phyloP scores from a whole-genome alignment of 1,284 basidiomycete species.

The Irpex sp. region DNA sequence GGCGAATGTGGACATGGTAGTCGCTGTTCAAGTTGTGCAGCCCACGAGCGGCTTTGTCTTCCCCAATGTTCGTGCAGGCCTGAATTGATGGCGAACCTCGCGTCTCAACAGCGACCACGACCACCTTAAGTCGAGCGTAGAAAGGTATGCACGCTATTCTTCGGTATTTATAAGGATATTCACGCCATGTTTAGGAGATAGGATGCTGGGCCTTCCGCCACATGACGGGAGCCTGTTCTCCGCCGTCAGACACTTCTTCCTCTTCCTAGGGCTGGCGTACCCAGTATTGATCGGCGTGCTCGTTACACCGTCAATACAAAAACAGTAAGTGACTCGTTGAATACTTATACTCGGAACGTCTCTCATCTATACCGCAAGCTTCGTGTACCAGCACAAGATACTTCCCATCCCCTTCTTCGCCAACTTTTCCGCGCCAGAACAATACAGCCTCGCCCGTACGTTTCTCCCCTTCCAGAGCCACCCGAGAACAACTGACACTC shows the following conservation, averaged over 20 bases:
- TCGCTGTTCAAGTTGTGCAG: too few relatives aligned
- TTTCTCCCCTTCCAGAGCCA: conserved; percentile 14
- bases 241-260: conserved; percentile 30
- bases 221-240: conserved; percentile 20
- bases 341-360: background rate
- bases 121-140: too few relatives aligned
- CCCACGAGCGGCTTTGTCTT: too few relatives aligned
- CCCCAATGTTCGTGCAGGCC: too few relatives aligned
- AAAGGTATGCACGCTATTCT: too few relatives aligned
- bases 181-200: too few relatives aligned
- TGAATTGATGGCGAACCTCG: too few relatives aligned
- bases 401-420: conserved; percentile 60
- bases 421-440: conserved; percentile 63
- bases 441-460: conserved; percentile 80
- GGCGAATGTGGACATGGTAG: too few relatives aligned
- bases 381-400: conserved; percentile 57
- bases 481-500: too few relatives aligned
- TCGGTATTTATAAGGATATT: too few relatives aligned
- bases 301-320: conserved; percentile 61
- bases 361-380: background rate
- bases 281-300: conserved; percentile 48
- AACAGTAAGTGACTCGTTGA: conserved; percentile 49
- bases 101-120: too few relatives aligned
- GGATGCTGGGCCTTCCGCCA: background rate
- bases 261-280: conserved; percentile 50